Base-by-base conservation (phyloP, 768 basidiomycete genomes). In the Amanita rimosa region DNA sequence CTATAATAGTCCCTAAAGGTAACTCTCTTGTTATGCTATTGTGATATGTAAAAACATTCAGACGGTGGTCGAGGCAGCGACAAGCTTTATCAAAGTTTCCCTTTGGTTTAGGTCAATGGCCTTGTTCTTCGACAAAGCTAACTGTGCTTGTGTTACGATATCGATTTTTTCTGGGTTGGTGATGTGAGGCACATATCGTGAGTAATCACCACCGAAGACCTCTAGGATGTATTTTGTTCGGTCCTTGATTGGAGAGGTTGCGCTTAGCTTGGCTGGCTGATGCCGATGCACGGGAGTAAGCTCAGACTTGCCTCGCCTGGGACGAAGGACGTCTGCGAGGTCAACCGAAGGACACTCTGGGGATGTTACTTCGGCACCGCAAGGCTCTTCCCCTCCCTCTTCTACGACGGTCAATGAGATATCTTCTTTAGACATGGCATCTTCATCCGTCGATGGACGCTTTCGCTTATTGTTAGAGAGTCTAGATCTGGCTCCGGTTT, bases 191-290 rank as follows among this genome's bases (percentile, higher is more conserved):
- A 72, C 58, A 53, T 73, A 75, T 33, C 68, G 68, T 13, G 69
- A 62, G 54, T 83, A 83, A 53, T 78, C 72, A 24, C 78, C 77
- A 3, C 66, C 74, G 13, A 62, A 51, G 21, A 41, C 50, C 56
- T 76, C 75, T 40, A 62, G 58, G 52, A 58, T 54, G 29, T 45
- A 48, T 38, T 61, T 64, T 37, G 62, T 39, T 19, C 40, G 31
- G 16, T 41, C 27, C 38, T 21, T 48, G 10, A 17, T 22, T 11
- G 24, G 24, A 10, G 29, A 27, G 17, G 38, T 11, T 40, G 24
- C 9, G 10, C 14, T 46, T 33, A 16, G 22, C 4, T n/a, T 6
- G 26, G 4, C 34, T 1, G 46, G n/a, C 10, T 16, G 34, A 10
- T 16, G 40, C 13, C n/a, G 2, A 46, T 62, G 64, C 37, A 45